Evolutionary conservation across 1,284 basidiomycete species (phyloP).

Genomic region (Boletus smithii): DNA sequence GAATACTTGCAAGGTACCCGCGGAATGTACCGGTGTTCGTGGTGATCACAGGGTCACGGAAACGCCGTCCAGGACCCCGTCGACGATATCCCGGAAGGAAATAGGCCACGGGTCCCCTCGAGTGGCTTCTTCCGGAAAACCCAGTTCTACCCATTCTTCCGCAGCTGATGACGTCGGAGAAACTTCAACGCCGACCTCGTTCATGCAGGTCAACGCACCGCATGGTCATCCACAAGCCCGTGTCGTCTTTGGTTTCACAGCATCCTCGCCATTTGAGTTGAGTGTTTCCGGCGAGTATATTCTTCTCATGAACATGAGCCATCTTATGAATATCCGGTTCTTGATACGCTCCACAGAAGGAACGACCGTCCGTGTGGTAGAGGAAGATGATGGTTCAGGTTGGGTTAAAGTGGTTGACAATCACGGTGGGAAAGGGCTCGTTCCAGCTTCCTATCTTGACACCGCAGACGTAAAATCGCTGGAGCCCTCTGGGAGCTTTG

Average conservation of each 20-base stretch:
- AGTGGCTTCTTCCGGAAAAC: conserved; percentile 9
- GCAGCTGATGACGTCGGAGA: conserved; percentile 25
- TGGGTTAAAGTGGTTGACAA: conserved; percentile 75
- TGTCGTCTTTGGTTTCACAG: conserved; percentile 67
- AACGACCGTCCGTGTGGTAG: conserved; percentile 55
- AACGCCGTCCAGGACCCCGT: conserved; percentile 29
- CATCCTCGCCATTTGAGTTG: conserved; percentile 75
- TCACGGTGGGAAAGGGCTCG: conserved; percentile 61
- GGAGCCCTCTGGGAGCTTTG: conserved; percentile 14
- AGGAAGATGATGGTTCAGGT: conserved; percentile 78
- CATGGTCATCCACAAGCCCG: conserved; percentile 46
- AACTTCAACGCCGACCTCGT: conserved; percentile 53
- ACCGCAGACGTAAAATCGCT: conserved; percentile 28
- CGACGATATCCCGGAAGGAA: conserved; percentile 35
- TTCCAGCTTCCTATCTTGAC: conserved; percentile 76
- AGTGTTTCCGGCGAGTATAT: conserved; percentile 53
- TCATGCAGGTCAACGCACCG: conserved; percentile 40
- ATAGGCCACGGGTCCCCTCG: conserved; percentile 13
- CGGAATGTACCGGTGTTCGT: conserved; percentile 53
- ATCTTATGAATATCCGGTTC: conserved; percentile 9
- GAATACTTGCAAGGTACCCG: conserved; percentile 56
- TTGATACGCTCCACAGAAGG: conserved; percentile 48
- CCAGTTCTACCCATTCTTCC: conserved; percentile 7
- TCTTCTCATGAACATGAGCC: conserved; percentile 4
- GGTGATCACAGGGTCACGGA: conserved; percentile 23